Evolutionary conservation across 2,329 filamentous ascomycete genomes (phyloP).

Genomic region (Xylariaceae sp.): DNA sequence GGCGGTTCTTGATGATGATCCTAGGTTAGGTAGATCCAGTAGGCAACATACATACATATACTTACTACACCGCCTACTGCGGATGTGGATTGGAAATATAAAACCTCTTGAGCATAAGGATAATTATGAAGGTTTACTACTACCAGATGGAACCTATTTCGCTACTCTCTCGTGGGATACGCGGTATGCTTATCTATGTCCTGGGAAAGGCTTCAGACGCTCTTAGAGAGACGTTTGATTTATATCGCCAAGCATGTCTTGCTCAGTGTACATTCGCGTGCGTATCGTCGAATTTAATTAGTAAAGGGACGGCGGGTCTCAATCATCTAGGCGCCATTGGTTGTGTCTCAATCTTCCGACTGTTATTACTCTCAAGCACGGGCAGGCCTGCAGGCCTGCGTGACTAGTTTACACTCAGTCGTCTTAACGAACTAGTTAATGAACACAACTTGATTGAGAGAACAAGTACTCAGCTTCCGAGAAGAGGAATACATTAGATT

Average conservation of each 20-base stretch:
- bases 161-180: no score
- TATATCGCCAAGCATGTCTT: no score
- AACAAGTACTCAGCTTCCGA: background rate
- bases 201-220: no score
- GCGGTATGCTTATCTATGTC: no score
- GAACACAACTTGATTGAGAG: background rate
- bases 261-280: background rate
- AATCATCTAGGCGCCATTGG: background rate
- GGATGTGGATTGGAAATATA: no score
- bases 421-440: background rate
- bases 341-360: background rate
- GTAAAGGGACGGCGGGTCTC: background rate
- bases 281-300: background rate
- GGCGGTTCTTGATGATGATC: background rate
- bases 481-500: slow-evolving; percentile 3
- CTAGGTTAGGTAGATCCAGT: no score
- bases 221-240: no score
- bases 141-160: no score
- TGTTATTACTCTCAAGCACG: background rate
- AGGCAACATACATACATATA: no score
- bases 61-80: no score
- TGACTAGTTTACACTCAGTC: background rate
- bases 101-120: no score
- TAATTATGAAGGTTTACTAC: no score
- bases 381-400: background rate